phyloP scores from a whole-genome alignment of 345 rosid species.

The Syzygium aqueum region DNA sequence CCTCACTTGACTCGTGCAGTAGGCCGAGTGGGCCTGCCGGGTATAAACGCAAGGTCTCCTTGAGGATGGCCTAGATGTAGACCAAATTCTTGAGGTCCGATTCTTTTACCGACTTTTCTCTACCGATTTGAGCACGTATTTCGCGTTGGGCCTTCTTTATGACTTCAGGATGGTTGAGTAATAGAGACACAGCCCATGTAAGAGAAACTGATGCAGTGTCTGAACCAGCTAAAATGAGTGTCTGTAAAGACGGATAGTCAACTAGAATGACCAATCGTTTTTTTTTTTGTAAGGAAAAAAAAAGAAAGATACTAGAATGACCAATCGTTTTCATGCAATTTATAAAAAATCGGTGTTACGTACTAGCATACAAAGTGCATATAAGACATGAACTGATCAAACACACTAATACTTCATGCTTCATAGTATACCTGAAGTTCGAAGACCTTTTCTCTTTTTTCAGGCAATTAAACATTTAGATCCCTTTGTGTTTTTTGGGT shows the following conservation, averaged over 20 bases:
- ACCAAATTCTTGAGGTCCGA: slow-evolving; percentile 19
- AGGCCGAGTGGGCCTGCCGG: slow-evolving; percentile 17
- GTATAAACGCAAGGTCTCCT: slow-evolving; percentile 28
- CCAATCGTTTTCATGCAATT: background rate
- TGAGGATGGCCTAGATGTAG: slow-evolving; percentile 23
- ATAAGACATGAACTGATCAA: no score
- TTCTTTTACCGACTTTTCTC: slow-evolving; percentile 10
- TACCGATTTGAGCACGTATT: slow-evolving; percentile 21
- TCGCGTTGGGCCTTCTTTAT: slow-evolving; percentile 25
- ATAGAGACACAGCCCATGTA: slow-evolving; percentile 29
- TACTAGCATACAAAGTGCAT: no score
- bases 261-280: background rate
- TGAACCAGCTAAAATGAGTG: slow-evolving; percentile 21
- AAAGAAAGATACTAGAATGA: background rate
- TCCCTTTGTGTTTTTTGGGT: no score
- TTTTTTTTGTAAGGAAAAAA: no score
- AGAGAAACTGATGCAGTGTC: slow-evolving; percentile 20
- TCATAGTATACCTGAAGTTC: no score
- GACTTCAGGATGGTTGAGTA: slow-evolving; percentile 19
- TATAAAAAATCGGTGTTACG: no score
- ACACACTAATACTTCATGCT: no score
- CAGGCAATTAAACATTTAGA: no score
- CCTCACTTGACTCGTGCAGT: slow-evolving; percentile 23
- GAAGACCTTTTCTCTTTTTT: no score
- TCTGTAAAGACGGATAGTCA: slow-evolving; percentile 1